Evolutionary conservation across 108 stramenopile genomes (phyloP).

Genomic region (Aurantiochytrium sp.): DNA sequence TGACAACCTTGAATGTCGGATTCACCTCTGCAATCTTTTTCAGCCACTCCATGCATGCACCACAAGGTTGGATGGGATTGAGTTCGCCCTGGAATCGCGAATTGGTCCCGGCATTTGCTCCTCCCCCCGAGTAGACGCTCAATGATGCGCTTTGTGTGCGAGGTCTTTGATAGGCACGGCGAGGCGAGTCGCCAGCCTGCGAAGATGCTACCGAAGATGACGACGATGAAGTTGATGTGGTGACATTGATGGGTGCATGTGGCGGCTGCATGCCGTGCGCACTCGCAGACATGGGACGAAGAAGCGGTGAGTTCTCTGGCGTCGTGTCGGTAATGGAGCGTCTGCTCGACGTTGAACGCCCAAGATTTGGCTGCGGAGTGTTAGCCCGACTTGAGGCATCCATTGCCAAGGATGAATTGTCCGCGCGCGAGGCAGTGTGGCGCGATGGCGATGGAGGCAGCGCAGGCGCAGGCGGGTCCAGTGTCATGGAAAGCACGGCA

Average conservation of each 20-base stretch:
- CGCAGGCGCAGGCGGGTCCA: conserved; percentile 21
- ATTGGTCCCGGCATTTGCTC: background rate
- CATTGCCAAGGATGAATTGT: too few relatives aligned
- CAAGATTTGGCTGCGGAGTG: too few relatives aligned
- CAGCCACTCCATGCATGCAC: conserved; percentile 93
- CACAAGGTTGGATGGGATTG: conserved; percentile 89
- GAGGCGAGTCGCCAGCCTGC: background rate
- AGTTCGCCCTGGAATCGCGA: conserved; percentile 44
- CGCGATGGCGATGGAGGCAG: too few relatives aligned
- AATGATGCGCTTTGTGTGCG: background rate
- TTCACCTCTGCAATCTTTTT: conserved; percentile 93
- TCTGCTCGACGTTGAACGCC: too few relatives aligned
- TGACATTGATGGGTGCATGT: background rate
- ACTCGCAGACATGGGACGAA: background rate
- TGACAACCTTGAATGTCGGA: conserved; percentile 83
- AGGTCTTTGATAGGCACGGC: background rate
- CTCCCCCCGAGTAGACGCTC: background rate
- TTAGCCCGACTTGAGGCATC: too few relatives aligned
- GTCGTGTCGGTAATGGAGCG: background rate
- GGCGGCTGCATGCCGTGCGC: background rate
- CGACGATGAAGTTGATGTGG: background rate
- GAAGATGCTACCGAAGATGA: too few relatives aligned
- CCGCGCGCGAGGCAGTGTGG: too few relatives aligned
- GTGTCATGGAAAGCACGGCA: conserved; percentile 70
- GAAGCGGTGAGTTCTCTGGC: background rate